Percentiles rank a stretch among this genome's conserved stretches.
phyloP scores from a whole-genome alignment of 176 grass and related monocot species.

The Microstegium vimineum region DNA sequence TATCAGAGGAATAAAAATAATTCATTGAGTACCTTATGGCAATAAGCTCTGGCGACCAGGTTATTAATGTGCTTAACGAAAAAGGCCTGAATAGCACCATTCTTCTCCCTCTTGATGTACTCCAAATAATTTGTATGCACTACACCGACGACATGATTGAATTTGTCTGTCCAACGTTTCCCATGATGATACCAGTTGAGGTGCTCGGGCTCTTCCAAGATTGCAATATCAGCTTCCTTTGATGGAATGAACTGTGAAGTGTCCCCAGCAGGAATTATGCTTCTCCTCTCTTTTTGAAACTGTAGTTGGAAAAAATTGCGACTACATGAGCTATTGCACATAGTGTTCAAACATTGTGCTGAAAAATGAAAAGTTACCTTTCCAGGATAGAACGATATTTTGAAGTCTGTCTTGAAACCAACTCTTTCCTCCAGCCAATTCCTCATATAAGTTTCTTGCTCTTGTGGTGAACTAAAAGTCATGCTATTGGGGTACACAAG shows the following conservation, averaged over 20 bases:
- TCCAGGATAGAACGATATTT: slow-evolving; percentile 77
- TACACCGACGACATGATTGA: slow-evolving; percentile 91
- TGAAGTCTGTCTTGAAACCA: too few species aligned
- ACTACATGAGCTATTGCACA: neutral
- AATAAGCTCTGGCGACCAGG: neutral
- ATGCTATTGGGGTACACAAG: slow-evolving; percentile 49
- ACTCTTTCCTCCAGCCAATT: slow-evolving; percentile 63
- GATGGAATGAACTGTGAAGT: slow-evolving; percentile 46
- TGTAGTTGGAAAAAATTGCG: neutral
- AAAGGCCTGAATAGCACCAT: slow-evolving; percentile 84
- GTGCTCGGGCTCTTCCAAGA: slow-evolving; percentile 49
- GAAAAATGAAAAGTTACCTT: slow-evolving; percentile 47
- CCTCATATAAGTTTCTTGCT: slow-evolving; percentile 81
- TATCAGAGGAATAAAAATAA: too few species aligned
- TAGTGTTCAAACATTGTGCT: too few species aligned
- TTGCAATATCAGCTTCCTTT: too few species aligned
- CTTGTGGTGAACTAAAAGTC: slow-evolving; percentile 79
- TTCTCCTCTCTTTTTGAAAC: slow-evolving; percentile 94
- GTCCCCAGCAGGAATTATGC: slow-evolving; percentile 91
- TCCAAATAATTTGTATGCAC: slow-evolving; percentile 97
- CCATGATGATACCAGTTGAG: slow-evolving; percentile 47
- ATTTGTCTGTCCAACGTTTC: slow-evolving; percentile 38
- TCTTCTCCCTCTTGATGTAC: slow-evolving; percentile 94
- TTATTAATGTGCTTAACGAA: slow-evolving; percentile 95
- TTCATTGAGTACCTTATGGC: too few species aligned